Percentiles rank a stretch among this genome's conserved stretches.
phyloP scores from a whole-genome alignment of 2,329 filamentous ascomycete species.

The Beauveria australis region DNA sequence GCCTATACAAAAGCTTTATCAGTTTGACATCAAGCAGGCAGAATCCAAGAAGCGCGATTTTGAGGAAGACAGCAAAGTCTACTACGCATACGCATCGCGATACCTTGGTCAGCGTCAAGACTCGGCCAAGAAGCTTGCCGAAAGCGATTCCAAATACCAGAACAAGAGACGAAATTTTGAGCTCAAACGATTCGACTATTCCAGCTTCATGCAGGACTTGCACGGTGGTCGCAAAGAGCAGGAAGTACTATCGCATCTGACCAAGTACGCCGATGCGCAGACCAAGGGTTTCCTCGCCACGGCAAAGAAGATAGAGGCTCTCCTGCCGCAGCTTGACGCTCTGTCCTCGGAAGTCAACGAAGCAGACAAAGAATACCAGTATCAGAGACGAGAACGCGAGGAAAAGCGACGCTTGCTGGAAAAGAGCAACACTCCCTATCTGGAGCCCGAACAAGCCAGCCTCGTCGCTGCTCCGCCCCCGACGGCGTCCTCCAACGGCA shows the following conservation, averaged over 20 bases:
- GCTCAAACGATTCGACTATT: slow-evolving; percentile 96
- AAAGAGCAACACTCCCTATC: slow-evolving; percentile 70
- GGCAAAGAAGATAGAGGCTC: slow-evolving; percentile 77
- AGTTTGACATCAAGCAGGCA: slow-evolving; percentile 93
- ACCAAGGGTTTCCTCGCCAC: slow-evolving; percentile 73
- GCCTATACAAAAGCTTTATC: slow-evolving; percentile 83
- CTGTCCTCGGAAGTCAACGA: slow-evolving; percentile 82
- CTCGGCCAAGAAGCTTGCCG: slow-evolving; percentile 87
- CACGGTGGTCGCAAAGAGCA: slow-evolving; percentile 98
- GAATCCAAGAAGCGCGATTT: slow-evolving; percentile 97
- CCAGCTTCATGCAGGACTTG: slow-evolving; percentile 98
- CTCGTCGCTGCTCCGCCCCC: slow-evolving; percentile 27
- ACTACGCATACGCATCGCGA: slow-evolving; percentile 88
- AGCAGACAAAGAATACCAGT: slow-evolving; percentile 93
- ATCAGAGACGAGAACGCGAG: slow-evolving; percentile 88
- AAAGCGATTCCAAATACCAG: slow-evolving; percentile 95
- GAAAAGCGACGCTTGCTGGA: slow-evolving; percentile 87
- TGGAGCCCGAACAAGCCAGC: slow-evolving; percentile 57
- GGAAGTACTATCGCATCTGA: slow-evolving; percentile 88
- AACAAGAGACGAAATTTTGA: slow-evolving; percentile 90
- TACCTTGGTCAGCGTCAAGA: slow-evolving; percentile 97
- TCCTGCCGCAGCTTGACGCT: slow-evolving; percentile 85
- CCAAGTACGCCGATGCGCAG: slow-evolving; percentile 86
- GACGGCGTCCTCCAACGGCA: slow-evolving; percentile 33
- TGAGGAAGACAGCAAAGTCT: slow-evolving; percentile 97